phyloP scores from a whole-genome alignment of 257 asterid genomes.

The Forsythia viridissima region DNA sequence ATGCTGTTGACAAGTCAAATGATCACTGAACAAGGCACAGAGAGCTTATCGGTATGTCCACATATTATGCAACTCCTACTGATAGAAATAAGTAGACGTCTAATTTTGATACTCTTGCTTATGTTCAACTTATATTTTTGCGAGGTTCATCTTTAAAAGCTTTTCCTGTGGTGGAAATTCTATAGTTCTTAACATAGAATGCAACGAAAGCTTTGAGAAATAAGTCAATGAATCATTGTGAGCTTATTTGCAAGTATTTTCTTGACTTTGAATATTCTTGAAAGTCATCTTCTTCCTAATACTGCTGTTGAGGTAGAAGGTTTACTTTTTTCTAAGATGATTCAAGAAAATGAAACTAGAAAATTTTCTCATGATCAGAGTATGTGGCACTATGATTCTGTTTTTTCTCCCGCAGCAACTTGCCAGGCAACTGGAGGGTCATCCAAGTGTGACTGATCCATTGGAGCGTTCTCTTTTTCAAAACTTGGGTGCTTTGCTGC shows the following conservation, averaged over 20 bases:
- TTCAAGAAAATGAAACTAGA: neutral
- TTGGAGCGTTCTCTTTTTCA: constrained; percentile 71
- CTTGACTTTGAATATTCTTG: neutral
- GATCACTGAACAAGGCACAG: constrained; percentile 61
- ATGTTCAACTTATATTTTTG: neutral
- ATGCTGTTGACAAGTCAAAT: constrained; percentile 58
- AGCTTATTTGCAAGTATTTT: constrained; percentile 6
- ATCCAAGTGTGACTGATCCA: constrained; percentile 57
- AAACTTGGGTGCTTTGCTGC: constrained; percentile 76
- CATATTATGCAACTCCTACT: constrained; percentile 19
- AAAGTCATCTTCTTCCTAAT: neutral
- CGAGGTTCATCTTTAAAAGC: neutral
- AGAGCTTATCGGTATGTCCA: constrained; percentile 72
- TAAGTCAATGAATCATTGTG: constrained; percentile 3
- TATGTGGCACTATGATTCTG: constrained; percentile 20
- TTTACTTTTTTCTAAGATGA: neutral
- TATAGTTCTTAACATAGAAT: neutral
- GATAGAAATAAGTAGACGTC: neutral
- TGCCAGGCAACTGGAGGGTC: constrained; percentile 63
- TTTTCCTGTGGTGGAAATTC: neutral
- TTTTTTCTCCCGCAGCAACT: constrained; percentile 61
- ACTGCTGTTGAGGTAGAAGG: neutral
- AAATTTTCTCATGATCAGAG: neutral
- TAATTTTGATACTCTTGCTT: neutral
- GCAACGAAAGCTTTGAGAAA: neutral